These are phyloP conservation scores for Colletotrichum melonis DNA, from an alignment of 2,329 filamentous ascomycete genomes.

Conservation along the genomic window DNA sequence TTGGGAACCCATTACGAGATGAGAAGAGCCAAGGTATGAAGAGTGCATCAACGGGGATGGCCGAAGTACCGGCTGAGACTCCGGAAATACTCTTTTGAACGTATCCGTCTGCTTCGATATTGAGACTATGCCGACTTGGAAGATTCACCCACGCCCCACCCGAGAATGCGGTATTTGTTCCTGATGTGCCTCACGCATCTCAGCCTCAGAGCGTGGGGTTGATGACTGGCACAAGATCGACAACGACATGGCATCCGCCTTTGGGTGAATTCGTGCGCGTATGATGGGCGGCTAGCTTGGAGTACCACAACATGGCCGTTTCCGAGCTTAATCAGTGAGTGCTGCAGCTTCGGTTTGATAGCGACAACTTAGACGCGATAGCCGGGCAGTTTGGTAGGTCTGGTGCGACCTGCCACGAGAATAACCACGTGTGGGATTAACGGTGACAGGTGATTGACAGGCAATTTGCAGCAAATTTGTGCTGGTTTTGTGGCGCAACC, in stretches of 20 bases:
- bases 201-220: conserved; percentile 32
- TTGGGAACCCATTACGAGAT: conserved; percentile 32
- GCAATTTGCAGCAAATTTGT: background rate
- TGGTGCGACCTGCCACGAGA: background rate
- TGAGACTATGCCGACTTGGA: background rate
- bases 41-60: background rate
- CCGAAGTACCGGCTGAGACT: background rate
- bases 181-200: conserved; percentile 20
- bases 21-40: conserved; percentile 10
- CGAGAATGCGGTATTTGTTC: conserved; percentile 25
- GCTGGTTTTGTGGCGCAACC: background rate
- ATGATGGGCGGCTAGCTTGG: background rate
- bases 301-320: background rate
- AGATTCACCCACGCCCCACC: conserved; percentile 9
- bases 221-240: background rate
- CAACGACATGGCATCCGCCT: conserved; percentile 10
- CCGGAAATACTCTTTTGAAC: conserved; percentile 3
- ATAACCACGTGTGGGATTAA: background rate
- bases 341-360: background rate
- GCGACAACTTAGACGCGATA: conserved; percentile 5
- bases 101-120: background rate
- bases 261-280: background rate
- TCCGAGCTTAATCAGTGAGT: background rate
- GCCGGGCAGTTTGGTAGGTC: background rate
- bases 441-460: background rate